A percentile compares a stretch with the other conserved stretches of the same genome.
phyloP scores from a whole-genome alignment of 1,139 yeast genomes.

The Cylindricascospora bacillispora region DNA sequence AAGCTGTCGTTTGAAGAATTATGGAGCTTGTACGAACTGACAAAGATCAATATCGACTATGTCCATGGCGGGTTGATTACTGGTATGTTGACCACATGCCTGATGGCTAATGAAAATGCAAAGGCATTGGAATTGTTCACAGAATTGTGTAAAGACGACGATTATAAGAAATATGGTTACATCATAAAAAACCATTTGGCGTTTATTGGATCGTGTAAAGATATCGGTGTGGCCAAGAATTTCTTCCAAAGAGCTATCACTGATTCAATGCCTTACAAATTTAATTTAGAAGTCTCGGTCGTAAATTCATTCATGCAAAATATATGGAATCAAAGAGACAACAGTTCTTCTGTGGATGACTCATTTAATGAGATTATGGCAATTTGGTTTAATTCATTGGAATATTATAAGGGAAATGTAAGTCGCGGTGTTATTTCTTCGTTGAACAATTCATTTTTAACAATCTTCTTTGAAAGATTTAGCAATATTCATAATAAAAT shows the following conservation, averaged over 20 bases:
- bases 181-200: conserved; percentile 56
- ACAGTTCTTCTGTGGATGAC: background rate
- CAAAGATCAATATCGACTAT: conserved; percentile 13
- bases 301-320: conserved; percentile 54
- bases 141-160: conserved; percentile 28
- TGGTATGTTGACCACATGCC: conserved; percentile 46
- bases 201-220: conserved; percentile 71
- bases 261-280: conserved; percentile 53
- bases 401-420: conserved; percentile 38
- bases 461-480: conserved; percentile 49
- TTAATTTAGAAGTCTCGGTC: conserved; percentile 61
- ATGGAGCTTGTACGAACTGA: conserved; percentile 30
- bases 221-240: conserved; percentile 53
- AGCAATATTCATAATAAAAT: conserved; percentile 40
- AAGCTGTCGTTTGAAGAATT: conserved; percentile 48
- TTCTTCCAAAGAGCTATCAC: conserved; percentile 61
- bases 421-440: conserved; percentile 51
- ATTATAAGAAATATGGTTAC: conserved; percentile 28
- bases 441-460: conserved; percentile 55
- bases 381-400: conserved; percentile 21
- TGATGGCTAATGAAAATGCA: conserved; percentile 36
- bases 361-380: conserved; percentile 34
- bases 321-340: conserved; percentile 43
- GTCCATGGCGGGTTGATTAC: conserved; percentile 38
- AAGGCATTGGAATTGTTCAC: conserved; percentile 39